Percentiles rank a stretch among this genome's conserved stretches.
Conservation (phyloP, 2,329 filamentous ascomycete species). For the Colletotrichum sp. region DNA sequence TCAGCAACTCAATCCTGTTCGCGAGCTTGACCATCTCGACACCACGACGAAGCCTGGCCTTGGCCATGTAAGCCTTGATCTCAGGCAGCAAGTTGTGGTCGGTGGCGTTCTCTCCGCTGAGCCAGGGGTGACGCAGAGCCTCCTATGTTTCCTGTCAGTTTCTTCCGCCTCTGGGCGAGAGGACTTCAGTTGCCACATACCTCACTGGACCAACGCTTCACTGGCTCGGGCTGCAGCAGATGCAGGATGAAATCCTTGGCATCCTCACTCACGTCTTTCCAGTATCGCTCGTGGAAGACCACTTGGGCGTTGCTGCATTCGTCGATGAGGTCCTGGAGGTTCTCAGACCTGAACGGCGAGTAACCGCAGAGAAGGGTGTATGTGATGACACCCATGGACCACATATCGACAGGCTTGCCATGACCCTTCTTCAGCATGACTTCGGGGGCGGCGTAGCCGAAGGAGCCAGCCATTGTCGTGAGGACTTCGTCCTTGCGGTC, state of each 20-base stretch:
- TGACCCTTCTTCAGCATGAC: conserved; percentile 98
- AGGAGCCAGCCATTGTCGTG: conserved; percentile 98
- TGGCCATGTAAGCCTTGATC: conserved; percentile 92
- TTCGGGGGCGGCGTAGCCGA: conserved; percentile 96
- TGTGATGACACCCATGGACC: conserved; percentile 98
- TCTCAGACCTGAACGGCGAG: conserved; percentile 96
- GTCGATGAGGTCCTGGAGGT: conserved; percentile 88
- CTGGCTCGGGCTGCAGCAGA: conserved; percentile 80
- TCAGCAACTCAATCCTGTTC: conserved; percentile 94
- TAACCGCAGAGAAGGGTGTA: conserved; percentile 98
- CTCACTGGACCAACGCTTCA: conserved; percentile 78
- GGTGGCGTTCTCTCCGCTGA: conserved; percentile 87
- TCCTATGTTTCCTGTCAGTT: conserved; percentile 50
- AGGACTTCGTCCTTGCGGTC: conserved; percentile 89
- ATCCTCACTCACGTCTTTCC: conserved; percentile 95
- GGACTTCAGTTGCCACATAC: conserved; percentile 49
- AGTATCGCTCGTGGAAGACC: conserved; percentile 97
- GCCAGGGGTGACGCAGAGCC: conserved; percentile 84
- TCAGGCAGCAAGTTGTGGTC: conserved; percentile 98
- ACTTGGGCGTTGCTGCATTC: conserved; percentile 87
- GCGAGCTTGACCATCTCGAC: conserved; percentile 96
- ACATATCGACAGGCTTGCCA: conserved; percentile 98
- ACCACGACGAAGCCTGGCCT: conserved; percentile 87
- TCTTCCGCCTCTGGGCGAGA: not conserved
- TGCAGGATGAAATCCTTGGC: conserved; percentile 92